Conservation (phyloP, 495 filamentous ascomycete genomes). For the Penicillium coprophilum region DNA sequence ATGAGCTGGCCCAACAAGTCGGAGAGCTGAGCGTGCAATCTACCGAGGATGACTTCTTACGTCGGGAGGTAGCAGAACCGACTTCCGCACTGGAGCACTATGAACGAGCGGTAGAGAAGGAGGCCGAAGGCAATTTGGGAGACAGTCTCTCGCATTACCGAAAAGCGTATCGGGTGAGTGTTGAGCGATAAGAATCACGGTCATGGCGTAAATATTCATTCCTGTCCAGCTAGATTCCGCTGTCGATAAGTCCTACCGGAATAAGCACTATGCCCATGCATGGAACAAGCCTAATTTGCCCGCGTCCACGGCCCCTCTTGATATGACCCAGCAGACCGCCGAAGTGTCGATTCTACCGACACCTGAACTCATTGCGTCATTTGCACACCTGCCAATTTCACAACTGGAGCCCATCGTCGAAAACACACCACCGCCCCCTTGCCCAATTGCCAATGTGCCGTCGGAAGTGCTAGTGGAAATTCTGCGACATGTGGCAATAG, state of each 20-base stretch:
- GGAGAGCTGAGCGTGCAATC: conserved; percentile 32
- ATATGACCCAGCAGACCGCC: conserved; percentile 51
- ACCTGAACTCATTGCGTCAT: conserved; percentile 71
- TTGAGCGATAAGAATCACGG: conserved; percentile 12
- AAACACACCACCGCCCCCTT: conserved; percentile 65
- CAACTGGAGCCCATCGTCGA: conserved; percentile 59
- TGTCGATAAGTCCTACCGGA: conserved; percentile 82
- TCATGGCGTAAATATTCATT: conserved; percentile 18
- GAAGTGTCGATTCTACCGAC: conserved; percentile 52
- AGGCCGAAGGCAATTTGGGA: conserved; percentile 78
- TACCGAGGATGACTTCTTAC: conserved; percentile 35
- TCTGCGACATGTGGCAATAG: conserved; percentile 64
- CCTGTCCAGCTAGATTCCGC: conserved; percentile 66
- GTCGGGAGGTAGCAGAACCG: conserved; percentile 50
- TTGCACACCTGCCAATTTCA: conserved; percentile 64
- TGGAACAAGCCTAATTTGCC: conserved; percentile 57
- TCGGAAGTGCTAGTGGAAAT: conserved; percentile 80
- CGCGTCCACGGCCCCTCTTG: conserved; percentile 53
- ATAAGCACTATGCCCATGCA: conserved; percentile 77
- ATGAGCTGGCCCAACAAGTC: conserved; percentile 43
- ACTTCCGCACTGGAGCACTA: conserved; percentile 87
- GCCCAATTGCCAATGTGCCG: conserved; percentile 74
- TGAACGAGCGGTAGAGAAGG: conserved; percentile 86
- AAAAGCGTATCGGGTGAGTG: conserved; percentile 75
- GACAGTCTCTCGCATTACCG: conserved; percentile 89